These are phyloP conservation scores for Paecilomyces variotii DNA, from an alignment of 2,329 filamentous ascomycete species.

Conservation along the genomic window DNA sequence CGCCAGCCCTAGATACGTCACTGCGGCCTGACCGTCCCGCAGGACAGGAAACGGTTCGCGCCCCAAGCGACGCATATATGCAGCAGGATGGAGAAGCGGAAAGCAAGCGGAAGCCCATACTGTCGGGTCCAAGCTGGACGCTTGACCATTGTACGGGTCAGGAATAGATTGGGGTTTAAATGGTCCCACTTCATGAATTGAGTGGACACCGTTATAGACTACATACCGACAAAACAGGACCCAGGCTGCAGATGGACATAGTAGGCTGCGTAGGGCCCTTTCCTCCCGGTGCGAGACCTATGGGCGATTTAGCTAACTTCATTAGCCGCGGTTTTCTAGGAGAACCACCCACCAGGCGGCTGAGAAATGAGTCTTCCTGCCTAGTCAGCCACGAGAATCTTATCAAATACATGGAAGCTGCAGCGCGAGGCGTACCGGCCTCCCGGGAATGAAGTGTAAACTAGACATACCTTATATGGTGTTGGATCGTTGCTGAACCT, in stretches of 20 bases:
- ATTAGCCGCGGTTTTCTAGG: conserved; percentile 2
- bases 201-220: background rate
- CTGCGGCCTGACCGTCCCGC: background rate
- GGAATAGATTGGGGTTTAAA: background rate
- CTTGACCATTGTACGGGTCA: background rate
- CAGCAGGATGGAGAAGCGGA: background rate
- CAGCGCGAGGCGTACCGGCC: conserved; percentile 8
- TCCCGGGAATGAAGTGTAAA: conserved; percentile 2
- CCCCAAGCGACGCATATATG: background rate
- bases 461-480: conserved; percentile 66
- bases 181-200: background rate
- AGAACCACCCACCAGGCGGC: conserved; percentile 58
- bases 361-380: conserved; percentile 63
- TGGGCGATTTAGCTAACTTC: conserved; percentile 12
- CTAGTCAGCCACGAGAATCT: conserved; percentile 12
- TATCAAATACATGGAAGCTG: conserved; percentile 5
- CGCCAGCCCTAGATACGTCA: background rate
- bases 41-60: background rate
- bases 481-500: conserved; percentile 78
- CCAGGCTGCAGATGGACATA: conserved; percentile 75
- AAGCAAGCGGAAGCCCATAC: background rate
- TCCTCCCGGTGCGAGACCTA: conserved; percentile 74
- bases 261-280: conserved; percentile 81
- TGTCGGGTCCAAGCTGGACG: background rate
- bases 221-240: conserved; percentile 63